Evolutionary conservation across 257 asterid species (phyloP), one percentile per base, ranked within the genome.

Genomic region (Capsicum rhomboideum): DNA sequence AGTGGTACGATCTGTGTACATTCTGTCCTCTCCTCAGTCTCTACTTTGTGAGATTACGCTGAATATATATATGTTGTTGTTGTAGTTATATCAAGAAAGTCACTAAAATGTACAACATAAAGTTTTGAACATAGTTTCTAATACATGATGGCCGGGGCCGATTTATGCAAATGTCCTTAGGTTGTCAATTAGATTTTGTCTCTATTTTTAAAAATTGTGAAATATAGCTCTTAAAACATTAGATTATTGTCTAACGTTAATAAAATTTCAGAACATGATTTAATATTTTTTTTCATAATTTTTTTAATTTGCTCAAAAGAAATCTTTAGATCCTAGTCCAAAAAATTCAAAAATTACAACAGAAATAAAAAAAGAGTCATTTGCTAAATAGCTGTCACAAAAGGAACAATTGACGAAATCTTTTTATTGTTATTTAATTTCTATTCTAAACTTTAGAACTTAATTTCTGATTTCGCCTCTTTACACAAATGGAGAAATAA

Each of bases 401-500:
- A 61, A 61, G 10, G 17, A 17, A 61, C 10, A 61, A 61, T 0
- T 23, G 18, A 2, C 1, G 0, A 0, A 0, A 17, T 11, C 1
- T 4, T 26, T 61, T 12, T 11, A 3, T 0, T 21, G 1, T 28
- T 8, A 20, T 20, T n/a, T n/a, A n/a, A 34, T 34, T 34, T 53
- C 1, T 20, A 20, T 56, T 23, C 2, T 63, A 63, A 63, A 63
- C 11, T 63, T 26, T 26, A 12, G 0, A 63, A 63, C 1, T 63
- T 12, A 0, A 64, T 13, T 64, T 64, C 2, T 8, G 5, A 64
- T 0, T 64, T 12, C 10, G 0, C 1, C 0, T 12, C 8, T 61
- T 26, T 12, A 63, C 8, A 34, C 8, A 56, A 3, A 23, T 4
- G 1, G 4, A 56, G 26, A 72, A n/a, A 72, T 72, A 42, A 6